Conservation (phyloP, 331 rosid genomes). For the Malus hybrid region DNA sequence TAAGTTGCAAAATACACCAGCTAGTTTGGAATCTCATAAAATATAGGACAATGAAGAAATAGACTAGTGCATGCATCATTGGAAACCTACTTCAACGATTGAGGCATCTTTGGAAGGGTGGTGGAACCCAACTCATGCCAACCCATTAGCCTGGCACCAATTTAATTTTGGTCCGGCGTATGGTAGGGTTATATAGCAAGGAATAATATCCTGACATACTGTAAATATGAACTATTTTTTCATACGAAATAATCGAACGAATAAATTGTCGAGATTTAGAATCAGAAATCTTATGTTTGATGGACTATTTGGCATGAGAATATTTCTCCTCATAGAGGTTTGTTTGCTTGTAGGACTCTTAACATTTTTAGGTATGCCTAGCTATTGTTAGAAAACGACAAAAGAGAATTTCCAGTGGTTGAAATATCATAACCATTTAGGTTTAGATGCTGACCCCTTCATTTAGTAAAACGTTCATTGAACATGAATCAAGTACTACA, state of each 20-base stretch:
- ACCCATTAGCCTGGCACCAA: not conserved
- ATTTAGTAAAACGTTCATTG: not conserved
- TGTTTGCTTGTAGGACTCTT: no score
- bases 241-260: not conserved
- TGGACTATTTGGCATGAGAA: no score
- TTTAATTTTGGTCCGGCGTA: no score
- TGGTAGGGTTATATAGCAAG: no score
- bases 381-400: no score
- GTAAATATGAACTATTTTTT: no score
- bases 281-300: no score
- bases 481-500: not conserved
- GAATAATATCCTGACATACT: not conserved
- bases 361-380: no score
- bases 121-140: not conserved
- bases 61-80: not conserved
- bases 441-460: not conserved
- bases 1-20: not conserved
- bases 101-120: not conserved
- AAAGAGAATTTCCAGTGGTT: no score
- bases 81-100: not conserved
- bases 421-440: no score
- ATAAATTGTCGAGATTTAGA: no score
- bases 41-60: not conserved
- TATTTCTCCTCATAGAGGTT: no score
- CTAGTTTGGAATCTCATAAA: not conserved